Percentiles rank a stretch among this genome's conserved stretches.
Conservation (phyloP, 768 basidiomycete genomes). For the Leccinum uliginosum region DNA sequence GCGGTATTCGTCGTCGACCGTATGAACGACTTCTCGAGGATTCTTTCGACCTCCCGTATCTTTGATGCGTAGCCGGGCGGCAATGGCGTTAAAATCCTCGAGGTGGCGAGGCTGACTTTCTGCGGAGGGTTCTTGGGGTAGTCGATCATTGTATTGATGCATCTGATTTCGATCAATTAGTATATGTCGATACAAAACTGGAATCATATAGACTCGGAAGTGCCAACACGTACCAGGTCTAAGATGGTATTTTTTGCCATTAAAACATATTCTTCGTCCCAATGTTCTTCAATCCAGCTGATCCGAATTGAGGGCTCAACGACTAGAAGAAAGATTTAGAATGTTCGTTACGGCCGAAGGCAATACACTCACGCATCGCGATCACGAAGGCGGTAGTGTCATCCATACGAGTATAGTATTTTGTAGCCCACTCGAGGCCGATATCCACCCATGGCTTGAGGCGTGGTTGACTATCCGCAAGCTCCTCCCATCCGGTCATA, state of each 20-base stretch:
- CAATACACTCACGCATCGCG: not conserved
- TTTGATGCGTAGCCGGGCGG: no score
- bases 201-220: not conserved
- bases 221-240: not conserved
- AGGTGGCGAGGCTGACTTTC: not conserved
- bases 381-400: not conserved
- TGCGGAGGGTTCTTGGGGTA: not conserved
- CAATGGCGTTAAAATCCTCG: not conserved
- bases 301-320: not conserved
- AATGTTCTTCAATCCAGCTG: not conserved
- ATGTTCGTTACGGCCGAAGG: no score
- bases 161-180: not conserved
- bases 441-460: not conserved
- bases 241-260: not conserved
- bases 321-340: not conserved
- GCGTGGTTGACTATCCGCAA: not conserved
- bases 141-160: not conserved
- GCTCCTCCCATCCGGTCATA: not conserved
- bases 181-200: no score
- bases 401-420: not conserved
- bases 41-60: not conserved
- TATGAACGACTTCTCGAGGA: not conserved
- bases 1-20: not conserved
- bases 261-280: not conserved
- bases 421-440: not conserved